Percentiles rank a stretch among this genome's conserved stretches.
Conservation (phyloP, 140 eudicot species). For the Senecio squalidus region DNA sequence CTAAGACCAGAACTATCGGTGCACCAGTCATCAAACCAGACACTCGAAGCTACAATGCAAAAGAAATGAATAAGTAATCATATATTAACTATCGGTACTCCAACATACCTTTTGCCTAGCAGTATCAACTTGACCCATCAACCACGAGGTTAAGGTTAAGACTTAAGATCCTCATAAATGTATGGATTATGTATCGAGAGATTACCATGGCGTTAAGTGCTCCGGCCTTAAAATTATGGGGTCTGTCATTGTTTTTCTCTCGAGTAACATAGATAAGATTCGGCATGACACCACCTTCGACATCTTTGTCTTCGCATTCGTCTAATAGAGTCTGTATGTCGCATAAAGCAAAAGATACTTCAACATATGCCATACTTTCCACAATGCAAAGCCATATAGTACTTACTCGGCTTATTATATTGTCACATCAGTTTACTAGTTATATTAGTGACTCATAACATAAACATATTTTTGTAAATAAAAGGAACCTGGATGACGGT, state of each 20-base stretch:
- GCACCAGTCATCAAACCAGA: constrained; percentile 57
- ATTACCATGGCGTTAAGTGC: constrained; percentile 63
- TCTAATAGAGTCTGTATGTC: constrained; percentile 36
- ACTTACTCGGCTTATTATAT: no score
- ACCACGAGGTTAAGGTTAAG: neutral
- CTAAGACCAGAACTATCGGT: constrained; percentile 47
- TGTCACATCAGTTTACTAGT: no score
- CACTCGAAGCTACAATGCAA: constrained; percentile 29
- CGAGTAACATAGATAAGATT: constrained; percentile 58
- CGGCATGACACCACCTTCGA: constrained; percentile 38
- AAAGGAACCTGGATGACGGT: constrained; percentile 50
- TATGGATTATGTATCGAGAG: no score
- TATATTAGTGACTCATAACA: no score
- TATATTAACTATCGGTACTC: neutral
- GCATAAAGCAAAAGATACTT: neutral
- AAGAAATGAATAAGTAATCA: neutral
- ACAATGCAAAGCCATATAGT: no score
- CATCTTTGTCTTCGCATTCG: constrained; percentile 28
- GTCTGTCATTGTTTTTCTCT: constrained; percentile 35
- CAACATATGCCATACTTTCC: no score
- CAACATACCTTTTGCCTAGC: no score
- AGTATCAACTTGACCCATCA: no score
- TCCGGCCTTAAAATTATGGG: constrained; percentile 69
- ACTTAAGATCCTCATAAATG: no score
- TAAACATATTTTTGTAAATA: no score